Evolutionary conservation across 2,329 filamentous ascomycete species (phyloP), one percentile per base, ranked within the genome.

Genomic region (Chalara sp.): DNA sequence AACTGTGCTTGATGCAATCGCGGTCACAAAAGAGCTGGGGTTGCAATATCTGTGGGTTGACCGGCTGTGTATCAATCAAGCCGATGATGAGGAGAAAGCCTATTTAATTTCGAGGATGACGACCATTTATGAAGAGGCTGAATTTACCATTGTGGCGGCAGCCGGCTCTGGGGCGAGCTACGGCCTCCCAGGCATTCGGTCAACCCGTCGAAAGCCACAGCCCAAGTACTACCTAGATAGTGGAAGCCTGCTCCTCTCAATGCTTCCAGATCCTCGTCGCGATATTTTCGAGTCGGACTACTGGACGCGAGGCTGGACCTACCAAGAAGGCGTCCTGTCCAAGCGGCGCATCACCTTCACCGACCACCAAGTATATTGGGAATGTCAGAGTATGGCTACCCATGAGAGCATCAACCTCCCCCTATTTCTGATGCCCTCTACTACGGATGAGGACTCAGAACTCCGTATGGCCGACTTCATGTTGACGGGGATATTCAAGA

Each of bases 271-370:
- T 35, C 44, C 29, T 31, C 30, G 32, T n/a, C 32, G 11, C 30
- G 44, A 46, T 33, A 37, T 47, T 39, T 31, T 7, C 29, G 32
- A 37, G 6, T 47, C 31, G 21, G 32, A 47, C 11, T 37, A 11
- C 29, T 31, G 6, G 5, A 47, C 10, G 21, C 46, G 50, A 13
- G 46, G 50, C 6, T 68, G 65, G 67, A 68, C 65, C 1, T 65
- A 61, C 46, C 65, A 68, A 52, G 67, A 69, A 53, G 60, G 52
- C 5, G 39, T 63, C 5, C 53, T 67, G 4, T 60, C 59, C 11
- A 44, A 48, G 4, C 58, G 64, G 4, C 53, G 59, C 3, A 53
- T 68, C 3, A 56, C 64, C 11, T 67, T 68, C 50, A 63, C 62
- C 0, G 56, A 63, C 6, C 44, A 62, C 2, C 53, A 63, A 43